Base-by-base conservation (phyloP, 306 rosid species). In the Quillaja saponaria region DNA sequence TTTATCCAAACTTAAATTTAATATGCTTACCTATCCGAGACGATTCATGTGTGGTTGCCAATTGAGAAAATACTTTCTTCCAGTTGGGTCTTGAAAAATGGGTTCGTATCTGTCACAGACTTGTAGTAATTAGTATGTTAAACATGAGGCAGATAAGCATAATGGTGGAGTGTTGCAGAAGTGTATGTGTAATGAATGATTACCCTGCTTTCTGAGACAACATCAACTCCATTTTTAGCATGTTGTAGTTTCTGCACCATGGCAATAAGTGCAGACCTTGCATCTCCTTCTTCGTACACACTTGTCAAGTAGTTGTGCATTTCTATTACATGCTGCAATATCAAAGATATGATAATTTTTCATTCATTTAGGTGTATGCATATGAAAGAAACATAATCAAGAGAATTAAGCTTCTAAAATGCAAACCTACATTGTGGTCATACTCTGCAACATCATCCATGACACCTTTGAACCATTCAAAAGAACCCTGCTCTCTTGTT, bases 401-500 rank as follows among this genome's bases (percentile, higher is more conserved):
- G 4, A 59, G 42, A 35, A 42, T 45, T 16, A 40, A 18, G 19
- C 16, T 47, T 25, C 14, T 37, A 13, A 61, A 14, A 44, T 28
- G 48, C 10, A 63, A 75, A 76, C 92, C 59, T 64, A 91, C 98
- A 73, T 86, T 68, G 0, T 50, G 79, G 34, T 91, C 98, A 58
- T 85, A 74, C 40, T 88, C 95, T 53, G 96, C 82, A 55, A 92
- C 74, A 34, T 89, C 98, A 66, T 92, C 88, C 98, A 92, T 88
- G 73, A 92, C 96, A 17, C 98, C 98, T 81, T 92, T 92, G 56
- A 92, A 92, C 98, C 96, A 92, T 54, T 92, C 98, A 73, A 88
- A 91, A 33, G 98, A 91, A 68, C 84, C 82, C 41, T 91, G 98
- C 44, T 91, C 98, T 64, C 98, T 86, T 51, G 96, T 92, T 34